A percentile compares a stretch with the other conserved stretches of the same genome.
These are phyloP conservation scores for Podochytrium sp. DNA, from an alignment of 192 early-diverging fungal genomes.

Conservation along the genomic window DNA sequence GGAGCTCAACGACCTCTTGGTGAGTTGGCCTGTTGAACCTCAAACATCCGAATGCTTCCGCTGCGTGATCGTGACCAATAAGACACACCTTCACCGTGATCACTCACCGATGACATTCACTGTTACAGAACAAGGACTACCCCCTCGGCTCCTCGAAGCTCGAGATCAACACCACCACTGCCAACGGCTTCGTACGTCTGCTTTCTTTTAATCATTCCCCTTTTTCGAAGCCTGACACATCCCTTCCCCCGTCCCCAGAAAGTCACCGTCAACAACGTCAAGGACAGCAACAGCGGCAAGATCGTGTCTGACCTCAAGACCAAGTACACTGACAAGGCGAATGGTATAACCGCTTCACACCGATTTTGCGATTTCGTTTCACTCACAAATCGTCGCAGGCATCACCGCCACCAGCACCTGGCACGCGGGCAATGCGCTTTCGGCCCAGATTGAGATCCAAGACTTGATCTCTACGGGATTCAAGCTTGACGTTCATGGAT, in stretches of 20 bases:
- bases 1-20: constrained; percentile 29
- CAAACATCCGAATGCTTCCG: too few relatives aligned
- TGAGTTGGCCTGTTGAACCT: too few relatives aligned
- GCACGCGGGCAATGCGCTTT: constrained; percentile 91
- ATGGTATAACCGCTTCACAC: constrained; percentile 53
- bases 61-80: neutral
- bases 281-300: constrained; percentile 90
- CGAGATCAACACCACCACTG: constrained; percentile 93
- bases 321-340: constrained; percentile 94
- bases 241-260: constrained; percentile 56
- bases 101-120: too few relatives aligned
- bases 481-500: constrained; percentile 87
- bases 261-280: constrained; percentile 90
- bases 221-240: neutral
- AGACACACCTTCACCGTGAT: neutral
- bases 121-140: constrained; percentile 82
- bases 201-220: neutral
- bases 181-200: constrained; percentile 90
- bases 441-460: constrained; percentile 88
- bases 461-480: constrained; percentile 95
- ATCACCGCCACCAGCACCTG: constrained; percentile 95
- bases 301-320: constrained; percentile 96
- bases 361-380: neutral
- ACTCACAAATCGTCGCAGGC: constrained; percentile 36
- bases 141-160: constrained; percentile 91